Evolutionary conservation across 768 basidiomycete species (phyloP), one percentile per base, ranked within the genome.

Genomic region (Cubamyces sp.): DNA sequence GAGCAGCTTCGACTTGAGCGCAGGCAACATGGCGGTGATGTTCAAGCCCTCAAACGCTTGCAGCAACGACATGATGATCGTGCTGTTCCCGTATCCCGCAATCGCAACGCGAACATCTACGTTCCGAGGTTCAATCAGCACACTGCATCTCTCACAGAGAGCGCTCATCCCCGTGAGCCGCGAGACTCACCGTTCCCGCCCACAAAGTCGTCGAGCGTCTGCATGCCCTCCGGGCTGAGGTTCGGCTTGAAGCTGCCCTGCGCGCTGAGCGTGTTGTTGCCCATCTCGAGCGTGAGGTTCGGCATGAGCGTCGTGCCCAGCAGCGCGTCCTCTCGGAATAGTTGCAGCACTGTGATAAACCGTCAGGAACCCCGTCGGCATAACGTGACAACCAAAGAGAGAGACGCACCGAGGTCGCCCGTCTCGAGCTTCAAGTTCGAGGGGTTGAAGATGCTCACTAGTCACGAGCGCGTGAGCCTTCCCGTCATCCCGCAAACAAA

Each of bases 121-220:
- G 15, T 28, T 2, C 23, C 46, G 8, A 21, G 2, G 15, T 51
- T 18, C 21, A 34, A 7, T 25, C 51, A 28, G 9, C 28, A 55
- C n/a, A 28, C 30, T 28, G 4, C 28, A 37, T 15, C 4, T 34
- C 26, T 12, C 34, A 41, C 9, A 51, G 49, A 21, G 14, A 43
- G 5, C 19, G 18, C 16, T 16, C 34, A 5, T 7, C 11, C 34
- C 11, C 34, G 34, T 9, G 11, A 34, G 9, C 4, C 6, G 9
- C 1, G 9, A 6, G 6, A 50, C 73, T 40, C 56, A 83, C 86
- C 83, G 66, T 79, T 82, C 52, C 84, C 81, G 15, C 84, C 81
- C 46, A 90, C 82, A 68, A 91, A 91, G 40, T 90, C 83, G 56
- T 84, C 81, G 34, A 92, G 77, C 1, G 88, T 89, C 65, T 86